Base-by-base conservation (phyloP, 2,329 filamentous ascomycete genomes). In the Colletotrichum spaethianum region DNA sequence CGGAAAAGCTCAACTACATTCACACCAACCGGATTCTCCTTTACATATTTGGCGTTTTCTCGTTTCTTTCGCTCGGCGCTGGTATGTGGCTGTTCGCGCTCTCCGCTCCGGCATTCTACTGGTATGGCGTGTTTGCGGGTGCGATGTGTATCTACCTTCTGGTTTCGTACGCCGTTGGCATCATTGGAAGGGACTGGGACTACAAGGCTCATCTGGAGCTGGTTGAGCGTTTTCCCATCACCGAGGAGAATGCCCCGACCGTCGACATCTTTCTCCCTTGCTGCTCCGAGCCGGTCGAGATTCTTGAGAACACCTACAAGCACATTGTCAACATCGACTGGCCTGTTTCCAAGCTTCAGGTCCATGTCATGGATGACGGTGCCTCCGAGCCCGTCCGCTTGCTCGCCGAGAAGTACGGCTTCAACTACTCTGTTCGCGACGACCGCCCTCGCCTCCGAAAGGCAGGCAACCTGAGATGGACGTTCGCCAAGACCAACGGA, bases 81-180 rank as follows among this genome's bases (percentile, higher is more conserved):
- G 83, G 83, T 52, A 83, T 83, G 82, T 84, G 83, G 82, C 77
- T 84, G 5, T 84, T 84, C 66, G 78, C 80, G 40, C 74, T 82
- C 12, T 80, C 80, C 56, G 77, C 80, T 7, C 76, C 77, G 26
- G 76, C 78, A 40, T 83, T 82, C 60, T 76, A 78, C 64, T 83
- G 80, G 79, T 84, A 83, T 70, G 81, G 80, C 40, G 77, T 80
- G 31, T 82, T 83, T 33, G 81, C 82, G 18, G 78, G 78, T 65
- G 78, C 82, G 55, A 78, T 83, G 69, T 81, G 83, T 75, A 74
- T 84, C 65, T 84, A 84, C 73, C 77, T 84, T 48, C 66, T 83
- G 69, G 81, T 83, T 69, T 83, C 82, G 23, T 83, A 84, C 74
- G 76, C 78, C n/a, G 81, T 84, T 23, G 80, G 81, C 44, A 75